Percentiles rank a stretch among this genome's conserved stretches.
Conservation (phyloP, 75 land plant species). For the Pseudotsuga menziesii region DNA sequence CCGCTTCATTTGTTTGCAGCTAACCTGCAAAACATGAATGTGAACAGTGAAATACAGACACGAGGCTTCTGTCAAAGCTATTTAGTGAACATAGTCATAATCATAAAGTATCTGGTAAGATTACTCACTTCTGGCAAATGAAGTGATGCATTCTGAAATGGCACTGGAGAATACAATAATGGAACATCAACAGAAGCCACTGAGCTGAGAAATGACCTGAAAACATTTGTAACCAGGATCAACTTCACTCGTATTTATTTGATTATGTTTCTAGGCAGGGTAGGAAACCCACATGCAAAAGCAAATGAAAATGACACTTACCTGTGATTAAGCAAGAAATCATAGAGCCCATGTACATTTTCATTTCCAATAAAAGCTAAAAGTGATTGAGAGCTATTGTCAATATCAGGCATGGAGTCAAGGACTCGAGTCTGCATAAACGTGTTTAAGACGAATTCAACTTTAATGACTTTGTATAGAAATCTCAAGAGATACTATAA, state of each 20-base stretch:
- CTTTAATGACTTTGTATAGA: neutral
- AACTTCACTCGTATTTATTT: neutral
- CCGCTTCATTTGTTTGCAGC: constrained; percentile 64
- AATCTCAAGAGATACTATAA: too few relatives aligned
- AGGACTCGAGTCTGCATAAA: constrained; percentile 56
- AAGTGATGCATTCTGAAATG: constrained; percentile 75
- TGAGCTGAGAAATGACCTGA: constrained; percentile 58
- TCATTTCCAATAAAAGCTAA: constrained; percentile 59
- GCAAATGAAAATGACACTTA: constrained; percentile 4
- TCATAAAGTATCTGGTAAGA: neutral
- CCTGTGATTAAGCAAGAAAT: constrained; percentile 91
- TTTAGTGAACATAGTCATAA: neutral
- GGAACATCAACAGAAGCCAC: constrained; percentile 74
- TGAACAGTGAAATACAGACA: neutral
- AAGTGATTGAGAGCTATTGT: constrained; percentile 71
- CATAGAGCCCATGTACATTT: constrained; percentile 80
- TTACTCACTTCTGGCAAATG: constrained; percentile 54
- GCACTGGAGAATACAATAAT: constrained; percentile 67
- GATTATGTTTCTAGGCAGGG: neutral
- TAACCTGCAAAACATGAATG: constrained; percentile 38
- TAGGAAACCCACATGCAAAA: neutral
- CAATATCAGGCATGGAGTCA: constrained; percentile 50
- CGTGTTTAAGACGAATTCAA: neutral
- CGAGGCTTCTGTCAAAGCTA: neutral
- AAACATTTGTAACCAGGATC: neutral